These are phyloP conservation scores for Leucocoprinus birnbaumii DNA, from an alignment of 768 basidiomycete species.

Conservation along the genomic window DNA sequence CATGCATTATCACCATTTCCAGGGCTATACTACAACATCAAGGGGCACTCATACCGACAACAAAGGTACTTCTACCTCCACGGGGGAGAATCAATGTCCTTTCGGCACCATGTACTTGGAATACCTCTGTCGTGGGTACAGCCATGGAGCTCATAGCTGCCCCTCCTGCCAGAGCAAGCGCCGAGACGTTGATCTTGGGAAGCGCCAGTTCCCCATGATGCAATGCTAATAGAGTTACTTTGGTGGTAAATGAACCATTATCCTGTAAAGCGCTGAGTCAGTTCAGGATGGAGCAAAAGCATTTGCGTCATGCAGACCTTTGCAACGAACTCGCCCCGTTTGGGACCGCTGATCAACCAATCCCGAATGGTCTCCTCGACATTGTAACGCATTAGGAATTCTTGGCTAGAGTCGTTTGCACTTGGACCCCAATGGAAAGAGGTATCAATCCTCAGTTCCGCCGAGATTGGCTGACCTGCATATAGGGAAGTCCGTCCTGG, in stretches of 20 bases:
- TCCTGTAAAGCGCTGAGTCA: constrained; percentile 42
- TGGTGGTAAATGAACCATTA: constrained; percentile 51
- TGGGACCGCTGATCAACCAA: constrained; percentile 89
- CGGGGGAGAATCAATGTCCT: constrained; percentile 79
- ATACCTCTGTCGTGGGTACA: constrained; percentile 70
- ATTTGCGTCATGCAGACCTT: constrained; percentile 42
- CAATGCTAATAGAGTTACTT: constrained; percentile 81
- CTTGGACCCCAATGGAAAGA: constrained; percentile 75
- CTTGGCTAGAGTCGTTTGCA: constrained; percentile 33
- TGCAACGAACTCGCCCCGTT: constrained; percentile 80
- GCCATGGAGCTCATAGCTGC: constrained; percentile 57
- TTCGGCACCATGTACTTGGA: constrained; percentile 84
- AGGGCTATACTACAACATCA: not conserved
- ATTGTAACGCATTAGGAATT: constrained; percentile 71
- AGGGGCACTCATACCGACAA: constrained; percentile 64
- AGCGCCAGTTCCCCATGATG: constrained; percentile 79
- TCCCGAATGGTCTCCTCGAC: constrained; percentile 77
- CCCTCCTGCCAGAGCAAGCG: constrained; percentile 51
- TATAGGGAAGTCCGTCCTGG: constrained; percentile 47
- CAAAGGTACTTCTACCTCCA: constrained; percentile 78
- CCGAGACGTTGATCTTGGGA: constrained; percentile 67
- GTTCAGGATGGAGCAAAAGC: constrained; percentile 7
- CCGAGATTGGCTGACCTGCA: constrained; percentile 85
- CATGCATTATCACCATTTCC: no score
- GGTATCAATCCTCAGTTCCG: constrained; percentile 61